Evolutionary conservation across 306 rosid species (phyloP).

Genomic region (Gastrolobium bilobum): DNA sequence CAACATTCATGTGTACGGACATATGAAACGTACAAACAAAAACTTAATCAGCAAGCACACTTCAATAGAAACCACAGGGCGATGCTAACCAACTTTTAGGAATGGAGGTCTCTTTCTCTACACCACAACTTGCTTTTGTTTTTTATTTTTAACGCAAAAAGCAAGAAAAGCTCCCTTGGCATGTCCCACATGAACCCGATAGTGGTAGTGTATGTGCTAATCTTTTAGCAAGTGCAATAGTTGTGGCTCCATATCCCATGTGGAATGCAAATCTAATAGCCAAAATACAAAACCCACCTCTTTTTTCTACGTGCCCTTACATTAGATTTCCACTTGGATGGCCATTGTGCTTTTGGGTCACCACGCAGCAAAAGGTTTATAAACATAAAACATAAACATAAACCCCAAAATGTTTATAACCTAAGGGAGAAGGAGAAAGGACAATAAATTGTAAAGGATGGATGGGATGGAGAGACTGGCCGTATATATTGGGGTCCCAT

Average conservation of each 20-base stretch:
- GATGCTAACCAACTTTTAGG: constrained; percentile 30
- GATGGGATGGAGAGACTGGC: no score
- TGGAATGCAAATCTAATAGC: constrained; percentile 53
- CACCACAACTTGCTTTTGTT: constrained; percentile 1
- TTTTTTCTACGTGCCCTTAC: constrained; percentile 50
- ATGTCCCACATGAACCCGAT: not conserved
- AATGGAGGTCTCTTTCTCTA: constrained; percentile 48
- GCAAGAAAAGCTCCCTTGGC: constrained; percentile 1
- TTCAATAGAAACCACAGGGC: not conserved
- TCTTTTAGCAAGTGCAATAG: constrained; percentile 28
- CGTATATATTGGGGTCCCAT: no score
- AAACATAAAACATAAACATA: not conserved
- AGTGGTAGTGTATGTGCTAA: not conserved
- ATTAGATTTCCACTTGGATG: constrained; percentile 51
- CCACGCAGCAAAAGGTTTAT: constrained; percentile 20
- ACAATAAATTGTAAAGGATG: no score
- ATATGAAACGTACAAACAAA: constrained; percentile 31
- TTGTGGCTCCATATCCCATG: constrained; percentile 20
- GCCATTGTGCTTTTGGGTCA: not conserved
- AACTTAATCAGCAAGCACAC: constrained; percentile 18
- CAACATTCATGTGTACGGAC: not conserved
- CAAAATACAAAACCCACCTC: constrained; percentile 23
- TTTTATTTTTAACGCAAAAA: not conserved
- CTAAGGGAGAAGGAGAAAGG: not conserved
- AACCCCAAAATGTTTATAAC: not conserved